Evolutionary conservation across 1,284 basidiomycete species (phyloP).

Genomic region (Malassezia japonica): DNA sequence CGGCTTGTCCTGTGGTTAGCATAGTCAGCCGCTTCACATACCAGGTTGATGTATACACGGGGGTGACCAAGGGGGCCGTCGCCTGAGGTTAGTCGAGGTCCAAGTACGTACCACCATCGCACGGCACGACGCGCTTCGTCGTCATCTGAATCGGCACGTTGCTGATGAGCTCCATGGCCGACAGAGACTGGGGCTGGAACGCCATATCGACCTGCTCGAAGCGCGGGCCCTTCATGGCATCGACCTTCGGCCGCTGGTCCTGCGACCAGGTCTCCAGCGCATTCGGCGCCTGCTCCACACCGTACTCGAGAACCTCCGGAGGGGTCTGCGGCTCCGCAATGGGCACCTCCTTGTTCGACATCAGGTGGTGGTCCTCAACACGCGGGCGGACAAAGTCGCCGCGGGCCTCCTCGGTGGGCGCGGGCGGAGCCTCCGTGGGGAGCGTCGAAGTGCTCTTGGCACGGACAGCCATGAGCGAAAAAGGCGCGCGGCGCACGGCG

Average conservation of each 20-base stretch:
- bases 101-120: conserved; percentile 59
- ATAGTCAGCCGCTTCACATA: not conserved
- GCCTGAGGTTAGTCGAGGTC: conserved; percentile 55
- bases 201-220: conserved; percentile 82
- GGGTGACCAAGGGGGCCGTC: conserved; percentile 88
- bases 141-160: conserved; percentile 75
- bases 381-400: conserved; percentile 15
- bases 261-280: conserved; percentile 20
- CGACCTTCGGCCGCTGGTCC: conserved; percentile 53
- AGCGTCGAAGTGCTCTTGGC: not conserved
- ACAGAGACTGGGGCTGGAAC: conserved; percentile 73
- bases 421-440: not conserved
- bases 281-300: conserved; percentile 27
- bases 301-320: conserved; percentile 12
- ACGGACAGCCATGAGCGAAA: not conserved
- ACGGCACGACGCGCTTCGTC: conserved; percentile 68
- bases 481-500: not conserved
- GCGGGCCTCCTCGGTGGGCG: not conserved
- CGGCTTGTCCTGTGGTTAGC: conserved; percentile 48
- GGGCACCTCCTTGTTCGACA: conserved; percentile 4
- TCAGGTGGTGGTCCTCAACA: not conserved
- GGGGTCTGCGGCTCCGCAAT: conserved; percentile 26
- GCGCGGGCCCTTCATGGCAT: conserved; percentile 57
- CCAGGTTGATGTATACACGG: conserved; percentile 84
- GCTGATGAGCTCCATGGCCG: conserved; percentile 77